Evolutionary conservation across 768 basidiomycete genomes (phyloP).

Genomic region (Mycena galericulata): DNA sequence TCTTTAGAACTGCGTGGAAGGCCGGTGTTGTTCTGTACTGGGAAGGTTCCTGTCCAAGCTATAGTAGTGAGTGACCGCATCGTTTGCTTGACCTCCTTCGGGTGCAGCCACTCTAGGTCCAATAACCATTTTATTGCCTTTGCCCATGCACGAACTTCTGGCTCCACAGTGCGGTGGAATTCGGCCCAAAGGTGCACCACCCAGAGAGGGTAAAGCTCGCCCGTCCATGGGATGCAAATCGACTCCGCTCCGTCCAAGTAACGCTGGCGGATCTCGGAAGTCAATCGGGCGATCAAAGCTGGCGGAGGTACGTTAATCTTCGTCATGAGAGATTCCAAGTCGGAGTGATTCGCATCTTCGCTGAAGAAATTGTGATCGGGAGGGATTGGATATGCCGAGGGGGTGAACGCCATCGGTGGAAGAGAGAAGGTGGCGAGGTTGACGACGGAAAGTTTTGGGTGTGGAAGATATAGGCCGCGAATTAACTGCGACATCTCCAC

Average conservation of each 20-base stretch:
- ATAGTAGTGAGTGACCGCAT: background rate
- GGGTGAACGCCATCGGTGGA: background rate
- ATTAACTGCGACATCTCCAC: background rate
- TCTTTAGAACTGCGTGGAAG: background rate
- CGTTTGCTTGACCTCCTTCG: background rate
- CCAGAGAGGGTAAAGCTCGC: background rate
- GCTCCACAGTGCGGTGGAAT: background rate
- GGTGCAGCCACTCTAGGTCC: background rate
- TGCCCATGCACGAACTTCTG: background rate
- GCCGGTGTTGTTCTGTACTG: background rate
- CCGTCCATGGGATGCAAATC: background rate
- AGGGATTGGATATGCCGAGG: background rate
- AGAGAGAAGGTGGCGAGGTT: background rate
- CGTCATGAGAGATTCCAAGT: background rate
- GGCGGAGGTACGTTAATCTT: background rate
- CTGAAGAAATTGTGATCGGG: background rate
- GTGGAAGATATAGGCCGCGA: background rate
- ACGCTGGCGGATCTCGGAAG: background rate
- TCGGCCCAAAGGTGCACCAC: background rate
- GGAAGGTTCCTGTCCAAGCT: background rate
- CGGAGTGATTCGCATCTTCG: background rate
- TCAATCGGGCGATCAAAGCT: background rate
- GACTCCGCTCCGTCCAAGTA: background rate
- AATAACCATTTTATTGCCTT: background rate
- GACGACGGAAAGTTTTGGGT: background rate